phyloP scores from a whole-genome alignment of 805 yeast species.

The Ogataea kodamae region DNA sequence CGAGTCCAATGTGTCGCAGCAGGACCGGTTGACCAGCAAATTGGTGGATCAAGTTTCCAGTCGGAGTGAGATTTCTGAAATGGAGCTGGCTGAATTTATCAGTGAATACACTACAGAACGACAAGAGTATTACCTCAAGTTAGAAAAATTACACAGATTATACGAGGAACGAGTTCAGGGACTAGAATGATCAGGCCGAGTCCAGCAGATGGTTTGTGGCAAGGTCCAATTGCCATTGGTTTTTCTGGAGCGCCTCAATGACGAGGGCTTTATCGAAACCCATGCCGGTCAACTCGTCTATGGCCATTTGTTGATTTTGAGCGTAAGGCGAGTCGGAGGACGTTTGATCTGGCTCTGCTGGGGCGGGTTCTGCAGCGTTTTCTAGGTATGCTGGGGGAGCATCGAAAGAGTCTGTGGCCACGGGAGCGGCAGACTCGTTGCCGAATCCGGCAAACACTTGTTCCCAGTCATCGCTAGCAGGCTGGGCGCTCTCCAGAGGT shows the following conservation, averaged over 20 bases:
- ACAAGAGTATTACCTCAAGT: slow-evolving; percentile 40
- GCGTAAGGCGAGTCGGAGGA: slow-evolving; percentile 17
- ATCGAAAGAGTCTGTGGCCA: slow-evolving; percentile 15
- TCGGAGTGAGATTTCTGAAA: slow-evolving; percentile 20
- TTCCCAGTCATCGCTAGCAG: slow-evolving; percentile 82
- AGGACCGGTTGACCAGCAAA: slow-evolving; percentile 16
- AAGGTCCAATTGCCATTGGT: slow-evolving; percentile 72
- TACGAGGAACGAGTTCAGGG: slow-evolving; percentile 41
- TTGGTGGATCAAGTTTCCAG: slow-evolving; percentile 19
- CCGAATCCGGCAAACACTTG: slow-evolving; percentile 89
- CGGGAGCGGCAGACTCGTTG: slow-evolving; percentile 37
- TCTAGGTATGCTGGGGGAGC: slow-evolving; percentile 17
- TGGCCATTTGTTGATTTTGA: slow-evolving; percentile 43
- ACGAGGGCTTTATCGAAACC: slow-evolving; percentile 75
- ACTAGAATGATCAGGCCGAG: slow-evolving; percentile 43
- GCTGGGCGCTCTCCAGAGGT: slow-evolving; percentile 32
- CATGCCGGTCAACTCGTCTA: slow-evolving; percentile 83
- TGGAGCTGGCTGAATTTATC: slow-evolving; percentile 37
- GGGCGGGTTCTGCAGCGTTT: slow-evolving; percentile 1
- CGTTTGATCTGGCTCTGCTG: no score
- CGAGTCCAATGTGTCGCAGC: slow-evolving; percentile 30
- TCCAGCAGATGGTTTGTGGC: slow-evolving; percentile 88
- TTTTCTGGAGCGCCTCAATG: slow-evolving; percentile 59
- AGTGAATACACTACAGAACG: slow-evolving; percentile 40
- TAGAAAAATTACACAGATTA: slow-evolving; percentile 48